phyloP scores from a whole-genome alignment of 352 stramenopile species.

The Phytophthora brassicae region DNA sequence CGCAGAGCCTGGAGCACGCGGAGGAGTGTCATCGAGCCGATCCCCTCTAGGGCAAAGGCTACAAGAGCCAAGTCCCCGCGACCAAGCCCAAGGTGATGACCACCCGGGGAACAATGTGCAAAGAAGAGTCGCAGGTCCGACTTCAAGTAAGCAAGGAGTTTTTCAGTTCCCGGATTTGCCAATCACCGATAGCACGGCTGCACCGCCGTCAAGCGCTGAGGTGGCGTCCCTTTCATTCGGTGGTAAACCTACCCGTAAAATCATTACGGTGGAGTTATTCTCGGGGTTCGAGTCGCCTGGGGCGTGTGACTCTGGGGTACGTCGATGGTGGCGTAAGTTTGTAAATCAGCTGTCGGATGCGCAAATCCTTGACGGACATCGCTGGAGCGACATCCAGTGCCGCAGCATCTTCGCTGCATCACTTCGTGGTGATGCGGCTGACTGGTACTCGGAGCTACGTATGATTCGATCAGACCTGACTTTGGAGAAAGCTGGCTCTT shows the following conservation, averaged over 20 bases:
- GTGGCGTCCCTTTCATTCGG: not conserved
- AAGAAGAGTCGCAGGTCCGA: no score
- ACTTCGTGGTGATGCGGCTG: not conserved
- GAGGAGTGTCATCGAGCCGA: no score
- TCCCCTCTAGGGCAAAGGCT: no score
- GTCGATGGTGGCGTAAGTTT: not conserved
- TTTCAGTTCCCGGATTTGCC: no score
- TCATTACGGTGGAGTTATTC: not conserved
- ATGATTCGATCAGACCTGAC: not conserved
- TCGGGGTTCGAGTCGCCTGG: not conserved
- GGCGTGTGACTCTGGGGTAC: not conserved
- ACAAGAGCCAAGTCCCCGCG: no score
- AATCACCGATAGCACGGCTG: no score
- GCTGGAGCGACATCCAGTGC: not conserved
- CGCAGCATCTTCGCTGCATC: not conserved
- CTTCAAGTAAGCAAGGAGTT: no score
- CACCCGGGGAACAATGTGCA: no score
- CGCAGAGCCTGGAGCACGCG: no score
- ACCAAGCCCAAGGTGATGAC: no score
- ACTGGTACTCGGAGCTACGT: not conserved
- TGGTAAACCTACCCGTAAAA: not conserved
- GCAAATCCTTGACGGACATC: not conserved
- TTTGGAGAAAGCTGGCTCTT: not conserved
- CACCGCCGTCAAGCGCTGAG: not conserved
- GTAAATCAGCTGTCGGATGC: not conserved